phyloP scores from a whole-genome alignment of 768 basidiomycete genomes.

The Leccinum obscurum region DNA sequence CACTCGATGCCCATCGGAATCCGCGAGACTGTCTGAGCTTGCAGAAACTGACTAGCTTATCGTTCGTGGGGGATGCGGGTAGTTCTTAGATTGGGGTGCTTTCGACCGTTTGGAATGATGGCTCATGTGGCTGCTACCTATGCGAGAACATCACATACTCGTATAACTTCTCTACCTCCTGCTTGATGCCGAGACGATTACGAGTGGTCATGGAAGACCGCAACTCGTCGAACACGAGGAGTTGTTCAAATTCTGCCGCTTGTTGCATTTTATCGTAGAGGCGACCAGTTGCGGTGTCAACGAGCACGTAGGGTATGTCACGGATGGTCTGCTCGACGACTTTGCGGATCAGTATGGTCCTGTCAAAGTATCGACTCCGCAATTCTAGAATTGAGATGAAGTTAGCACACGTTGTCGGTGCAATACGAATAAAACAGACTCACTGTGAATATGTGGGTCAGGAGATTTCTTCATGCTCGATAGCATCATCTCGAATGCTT shows the following conservation, averaged over 20 bases:
- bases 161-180: neutral
- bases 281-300: neutral
- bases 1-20: neutral
- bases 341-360: neutral
- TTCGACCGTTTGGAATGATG: neutral
- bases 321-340: neutral
- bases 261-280: neutral
- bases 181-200: neutral
- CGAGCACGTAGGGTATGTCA: neutral
- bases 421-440: neutral
- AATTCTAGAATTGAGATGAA: neutral
- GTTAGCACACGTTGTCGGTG: neutral
- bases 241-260: neutral
- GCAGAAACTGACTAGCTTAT: neutral
- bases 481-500: neutral
- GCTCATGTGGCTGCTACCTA: neutral
- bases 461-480: neutral
- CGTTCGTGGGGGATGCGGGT: neutral
- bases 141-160: neutral
- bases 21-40: neutral
- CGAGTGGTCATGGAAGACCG: neutral
- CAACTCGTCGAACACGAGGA: neutral
- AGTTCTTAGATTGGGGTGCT: neutral
- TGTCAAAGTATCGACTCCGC: neutral
- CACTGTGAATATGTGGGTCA: neutral